Conservation (phyloP, 345 rosid genomes). For the Arabis hirsuta region DNA sequence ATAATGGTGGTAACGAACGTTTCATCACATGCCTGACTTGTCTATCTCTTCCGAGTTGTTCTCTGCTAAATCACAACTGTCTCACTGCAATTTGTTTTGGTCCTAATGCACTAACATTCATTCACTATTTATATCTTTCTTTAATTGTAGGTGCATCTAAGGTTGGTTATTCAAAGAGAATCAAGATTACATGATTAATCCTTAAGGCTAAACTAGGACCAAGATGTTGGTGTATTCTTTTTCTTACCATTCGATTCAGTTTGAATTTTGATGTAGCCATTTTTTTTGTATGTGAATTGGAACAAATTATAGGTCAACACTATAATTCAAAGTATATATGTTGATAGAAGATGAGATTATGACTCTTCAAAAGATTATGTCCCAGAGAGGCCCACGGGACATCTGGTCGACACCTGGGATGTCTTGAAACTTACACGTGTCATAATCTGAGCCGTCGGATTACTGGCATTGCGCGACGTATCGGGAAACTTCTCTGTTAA, state of each 20-base stretch:
- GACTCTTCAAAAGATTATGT: too few species aligned
- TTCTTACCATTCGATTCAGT: not conserved
- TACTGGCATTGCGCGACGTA: not conserved
- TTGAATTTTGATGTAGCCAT: not conserved
- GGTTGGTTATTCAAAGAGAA: slow-evolving; percentile 59
- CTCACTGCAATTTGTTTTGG: too few species aligned
- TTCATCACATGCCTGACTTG: slow-evolving; percentile 47
- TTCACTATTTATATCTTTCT: not conserved
- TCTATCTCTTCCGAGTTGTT: slow-evolving; percentile 59
- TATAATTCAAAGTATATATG: too few species aligned
- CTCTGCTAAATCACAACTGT: slow-evolving; percentile 61
- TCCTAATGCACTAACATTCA: slow-evolving; percentile 17
- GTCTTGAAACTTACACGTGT: not conserved
- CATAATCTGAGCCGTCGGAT: not conserved
- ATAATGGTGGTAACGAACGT: slow-evolving; percentile 37
- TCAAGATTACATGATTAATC: slow-evolving; percentile 71
- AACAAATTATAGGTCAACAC: too few species aligned
- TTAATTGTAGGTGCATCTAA: slow-evolving; percentile 52
- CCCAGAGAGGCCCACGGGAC: not conserved
- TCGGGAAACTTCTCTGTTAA: slow-evolving; percentile 31
- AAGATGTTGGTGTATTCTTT: not conserved
- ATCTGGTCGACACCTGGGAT: not conserved
- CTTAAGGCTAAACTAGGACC: slow-evolving; percentile 51
- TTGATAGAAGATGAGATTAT: too few species aligned
- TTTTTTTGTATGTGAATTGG: too few species aligned